phyloP scores from a whole-genome alignment of 1,284 basidiomycete genomes.

The Ceratobasidium sp. region DNA sequence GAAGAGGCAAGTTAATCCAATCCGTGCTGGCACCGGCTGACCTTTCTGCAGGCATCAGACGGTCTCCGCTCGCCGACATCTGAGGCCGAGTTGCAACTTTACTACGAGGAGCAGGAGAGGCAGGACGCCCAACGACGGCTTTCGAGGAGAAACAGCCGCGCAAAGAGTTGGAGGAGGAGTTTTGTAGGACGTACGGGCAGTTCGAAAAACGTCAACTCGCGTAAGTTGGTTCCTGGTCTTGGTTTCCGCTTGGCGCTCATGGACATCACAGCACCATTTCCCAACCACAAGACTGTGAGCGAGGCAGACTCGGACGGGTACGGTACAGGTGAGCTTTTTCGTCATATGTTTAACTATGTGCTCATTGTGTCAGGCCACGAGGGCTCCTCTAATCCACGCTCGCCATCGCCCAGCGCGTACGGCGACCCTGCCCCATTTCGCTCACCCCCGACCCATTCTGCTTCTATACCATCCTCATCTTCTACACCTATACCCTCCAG shows the following conservation, averaged over 20 bases:
- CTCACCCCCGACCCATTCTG: background rate
- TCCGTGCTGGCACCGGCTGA: background rate
- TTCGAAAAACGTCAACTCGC: conserved; percentile 10
- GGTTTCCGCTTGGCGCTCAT: background rate
- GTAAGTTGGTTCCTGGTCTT: conserved; percentile 20
- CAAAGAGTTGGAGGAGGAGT: conserved; percentile 39
- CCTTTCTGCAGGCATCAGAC: conserved; percentile 16
- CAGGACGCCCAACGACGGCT: conserved; percentile 37
- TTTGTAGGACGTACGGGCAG: conserved; percentile 16
- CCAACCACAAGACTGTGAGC: background rate
- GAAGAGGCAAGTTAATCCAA: conserved; percentile 18
- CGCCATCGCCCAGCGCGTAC: conserved; percentile 31
- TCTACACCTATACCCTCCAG: background rate
- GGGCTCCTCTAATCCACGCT: conserved; percentile 26
- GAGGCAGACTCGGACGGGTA: conserved; percentile 36
- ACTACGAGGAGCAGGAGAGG: conserved; percentile 38
- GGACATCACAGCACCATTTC: background rate
- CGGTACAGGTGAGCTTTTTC: conserved; percentile 11
- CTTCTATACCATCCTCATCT: background rate
- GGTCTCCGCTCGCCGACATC: conserved; percentile 35
- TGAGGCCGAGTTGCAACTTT: conserved; percentile 37
- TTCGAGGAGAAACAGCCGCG: conserved; percentile 23
- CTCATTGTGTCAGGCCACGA: conserved; percentile 14
- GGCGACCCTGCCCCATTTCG: background rate
- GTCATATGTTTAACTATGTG: conserved; percentile 4